A percentile compares a stretch with the other conserved stretches of the same genome.
Conservation (phyloP, 2,329 filamentous ascomycete genomes). For the Tolypocladium endophyticum region DNA sequence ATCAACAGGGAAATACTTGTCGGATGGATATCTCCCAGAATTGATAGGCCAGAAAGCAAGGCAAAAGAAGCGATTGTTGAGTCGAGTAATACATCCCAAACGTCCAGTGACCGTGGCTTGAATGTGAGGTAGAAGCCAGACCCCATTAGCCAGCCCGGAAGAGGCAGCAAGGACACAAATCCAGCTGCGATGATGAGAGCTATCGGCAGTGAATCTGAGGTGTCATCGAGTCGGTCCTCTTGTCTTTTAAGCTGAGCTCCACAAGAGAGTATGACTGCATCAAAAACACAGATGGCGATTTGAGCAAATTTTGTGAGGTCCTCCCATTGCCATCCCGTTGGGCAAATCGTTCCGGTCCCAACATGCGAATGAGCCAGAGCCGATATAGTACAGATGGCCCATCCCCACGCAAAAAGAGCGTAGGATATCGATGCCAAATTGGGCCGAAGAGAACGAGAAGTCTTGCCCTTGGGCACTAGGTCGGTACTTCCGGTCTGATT, state of each 20-base stretch:
- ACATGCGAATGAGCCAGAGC: constrained; percentile 2
- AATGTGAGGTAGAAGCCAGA: constrained; percentile 18
- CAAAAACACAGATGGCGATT: constrained; percentile 16
- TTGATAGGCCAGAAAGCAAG: constrained; percentile 14
- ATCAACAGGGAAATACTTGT: constrained; percentile 16
- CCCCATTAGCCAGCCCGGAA: constrained; percentile 12
- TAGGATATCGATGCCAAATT: constrained; percentile 6
- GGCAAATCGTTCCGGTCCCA: constrained; percentile 7
- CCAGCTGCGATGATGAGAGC: constrained; percentile 5
- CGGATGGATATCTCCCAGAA: constrained; percentile 16
- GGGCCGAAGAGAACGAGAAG: constrained; percentile 6
- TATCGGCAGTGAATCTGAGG: constrained; percentile 1
- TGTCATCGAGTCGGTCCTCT: constrained; percentile 9
- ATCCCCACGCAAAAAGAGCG: constrained; percentile 13
- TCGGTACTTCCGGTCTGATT: background rate
- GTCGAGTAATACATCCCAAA: constrained; percentile 19
- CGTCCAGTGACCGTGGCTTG: constrained; percentile 13
- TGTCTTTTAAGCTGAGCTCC: constrained; percentile 13
- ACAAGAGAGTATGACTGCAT: constrained; percentile 18
- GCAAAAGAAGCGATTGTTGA: constrained; percentile 11
- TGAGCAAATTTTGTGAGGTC: constrained; percentile 3
- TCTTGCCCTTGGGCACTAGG: background rate
- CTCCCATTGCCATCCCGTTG: constrained; percentile 5
- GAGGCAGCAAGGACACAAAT: constrained; percentile 12
- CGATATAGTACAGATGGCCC: constrained; percentile 17